A percentile compares a stretch with the other conserved stretches of the same genome.
phyloP scores from a whole-genome alignment of 2,329 filamentous ascomycete genomes.

The Aspergillus pseudoglaucus region DNA sequence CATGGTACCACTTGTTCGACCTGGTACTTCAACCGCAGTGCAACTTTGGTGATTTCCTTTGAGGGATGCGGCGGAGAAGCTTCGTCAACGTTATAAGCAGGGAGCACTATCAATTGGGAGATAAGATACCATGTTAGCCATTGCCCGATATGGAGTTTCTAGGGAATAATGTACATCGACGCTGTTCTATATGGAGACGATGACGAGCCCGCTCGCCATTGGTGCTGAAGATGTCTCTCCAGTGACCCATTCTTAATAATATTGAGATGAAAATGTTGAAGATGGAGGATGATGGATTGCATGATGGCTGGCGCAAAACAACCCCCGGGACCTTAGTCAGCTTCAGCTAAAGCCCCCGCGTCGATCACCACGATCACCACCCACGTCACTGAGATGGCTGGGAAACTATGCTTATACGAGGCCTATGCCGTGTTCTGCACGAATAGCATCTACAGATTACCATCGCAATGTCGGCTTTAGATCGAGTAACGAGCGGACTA shows the following conservation, averaged over 20 bases:
- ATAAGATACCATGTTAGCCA: conserved; percentile 6
- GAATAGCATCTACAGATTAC: too few relatives aligned
- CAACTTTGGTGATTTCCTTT: conserved; percentile 78
- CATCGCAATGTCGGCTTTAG: too few relatives aligned
- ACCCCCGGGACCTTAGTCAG: neutral
- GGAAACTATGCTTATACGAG: too few relatives aligned
- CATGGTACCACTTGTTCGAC: conserved; percentile 85
- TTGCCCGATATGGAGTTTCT: neutral
- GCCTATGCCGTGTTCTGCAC: too few relatives aligned
- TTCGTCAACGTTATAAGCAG: conserved; percentile 32
- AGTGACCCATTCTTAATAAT: conserved; percentile 29
- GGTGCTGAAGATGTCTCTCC: conserved; percentile 28
- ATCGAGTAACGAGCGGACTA: too few relatives aligned
- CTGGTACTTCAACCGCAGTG: conserved; percentile 81
- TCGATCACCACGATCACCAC: neutral
- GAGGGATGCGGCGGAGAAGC: conserved; percentile 62
- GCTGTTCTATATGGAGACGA: conserved; percentile 31
- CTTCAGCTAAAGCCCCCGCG: neutral
- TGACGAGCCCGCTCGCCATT: conserved; percentile 22
- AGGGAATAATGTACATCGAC: conserved; percentile 33
- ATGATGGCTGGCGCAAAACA: neutral
- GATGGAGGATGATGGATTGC: neutral
- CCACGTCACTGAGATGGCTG: neutral
- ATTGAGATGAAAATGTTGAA: neutral
- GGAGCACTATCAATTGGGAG: conserved; percentile 32